phyloP scores from a whole-genome alignment of 495 filamentous ascomycete species.

The Neurospora sp. region DNA sequence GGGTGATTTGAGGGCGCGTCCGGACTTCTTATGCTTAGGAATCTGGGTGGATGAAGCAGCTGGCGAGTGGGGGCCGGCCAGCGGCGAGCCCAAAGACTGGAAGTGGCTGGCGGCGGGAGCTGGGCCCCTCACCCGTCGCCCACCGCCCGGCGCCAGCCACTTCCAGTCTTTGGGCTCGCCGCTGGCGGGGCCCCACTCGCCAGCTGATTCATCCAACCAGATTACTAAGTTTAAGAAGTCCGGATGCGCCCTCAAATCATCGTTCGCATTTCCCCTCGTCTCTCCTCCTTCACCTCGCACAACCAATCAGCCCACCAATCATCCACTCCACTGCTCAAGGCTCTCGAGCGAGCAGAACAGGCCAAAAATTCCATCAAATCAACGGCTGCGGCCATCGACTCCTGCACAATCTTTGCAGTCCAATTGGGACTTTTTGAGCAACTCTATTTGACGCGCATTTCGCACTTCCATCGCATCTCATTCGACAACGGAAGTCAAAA shows the following conservation, averaged over 20 bases:
- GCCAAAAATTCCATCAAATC: slow-evolving; percentile 27
- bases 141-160: slow-evolving; percentile 15
- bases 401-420: slow-evolving; percentile 17
- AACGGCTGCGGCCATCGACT: slow-evolving; percentile 17
- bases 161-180: slow-evolving; percentile 1
- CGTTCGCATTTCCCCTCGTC: slow-evolving; percentile 26
- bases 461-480: background rate
- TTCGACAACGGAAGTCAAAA: background rate
- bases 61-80: no score
- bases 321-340: slow-evolving; percentile 20
- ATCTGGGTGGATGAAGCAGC: no score
- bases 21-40: no score
- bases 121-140: slow-evolving; percentile 9
- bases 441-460: background rate
- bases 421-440: slow-evolving; percentile 18
- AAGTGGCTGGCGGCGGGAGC: no score
- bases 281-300: slow-evolving; percentile 32
- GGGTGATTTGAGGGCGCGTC: no score
- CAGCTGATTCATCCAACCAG: slow-evolving; percentile 36
- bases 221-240: slow-evolving; percentile 27
- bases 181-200: slow-evolving; percentile 14
- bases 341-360: slow-evolving; percentile 15
- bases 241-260: slow-evolving; percentile 32
- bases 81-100: no score
- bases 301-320: slow-evolving; percentile 32